Conservation (phyloP, 371 early-diverging fungal genomes). For the Basidiobolus heterosporus region DNA sequence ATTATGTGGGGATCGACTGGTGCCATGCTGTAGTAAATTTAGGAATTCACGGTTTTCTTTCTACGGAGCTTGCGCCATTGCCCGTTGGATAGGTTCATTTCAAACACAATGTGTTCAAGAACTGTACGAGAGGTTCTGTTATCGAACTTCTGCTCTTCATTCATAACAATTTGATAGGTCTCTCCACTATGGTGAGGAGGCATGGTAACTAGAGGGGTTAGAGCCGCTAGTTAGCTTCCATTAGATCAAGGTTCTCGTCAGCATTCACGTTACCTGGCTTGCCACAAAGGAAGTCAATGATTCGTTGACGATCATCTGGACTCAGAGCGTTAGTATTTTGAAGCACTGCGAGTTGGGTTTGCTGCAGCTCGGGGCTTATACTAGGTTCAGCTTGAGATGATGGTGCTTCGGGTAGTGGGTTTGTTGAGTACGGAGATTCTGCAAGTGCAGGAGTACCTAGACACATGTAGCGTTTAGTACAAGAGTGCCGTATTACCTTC, state of each 20-base stretch:
- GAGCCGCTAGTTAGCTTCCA: no score
- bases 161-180: slow-evolving; percentile 14
- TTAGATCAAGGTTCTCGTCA: no score
- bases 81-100: slow-evolving; percentile 20
- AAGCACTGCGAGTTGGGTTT: slow-evolving; percentile 10
- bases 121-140: slow-evolving; percentile 10
- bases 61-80: slow-evolving; percentile 21
- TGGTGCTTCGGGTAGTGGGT: background rate
- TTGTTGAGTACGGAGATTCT: background rate
- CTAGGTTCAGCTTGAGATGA: background rate
- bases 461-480: no score
- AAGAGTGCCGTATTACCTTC: background rate
- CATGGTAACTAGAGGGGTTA: slow-evolving; percentile 4
- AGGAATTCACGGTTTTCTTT: slow-evolving; percentile 1
- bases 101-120: slow-evolving; percentile 17
- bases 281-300: slow-evolving; percentile 12
- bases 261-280: slow-evolving; percentile 18
- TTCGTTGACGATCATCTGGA: slow-evolving; percentile 11
- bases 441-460: slow-evolving; percentile 3
- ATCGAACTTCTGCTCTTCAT: slow-evolving; percentile 13
- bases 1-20: no score
- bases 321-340: slow-evolving; percentile 13
- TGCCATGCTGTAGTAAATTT: no score
- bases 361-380: background rate
- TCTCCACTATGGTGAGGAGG: slow-evolving; percentile 12